Percentiles rank a stretch among this genome's conserved stretches.
Conservation (phyloP, 1,284 basidiomycete genomes). For the Abortiporus biennis region DNA sequence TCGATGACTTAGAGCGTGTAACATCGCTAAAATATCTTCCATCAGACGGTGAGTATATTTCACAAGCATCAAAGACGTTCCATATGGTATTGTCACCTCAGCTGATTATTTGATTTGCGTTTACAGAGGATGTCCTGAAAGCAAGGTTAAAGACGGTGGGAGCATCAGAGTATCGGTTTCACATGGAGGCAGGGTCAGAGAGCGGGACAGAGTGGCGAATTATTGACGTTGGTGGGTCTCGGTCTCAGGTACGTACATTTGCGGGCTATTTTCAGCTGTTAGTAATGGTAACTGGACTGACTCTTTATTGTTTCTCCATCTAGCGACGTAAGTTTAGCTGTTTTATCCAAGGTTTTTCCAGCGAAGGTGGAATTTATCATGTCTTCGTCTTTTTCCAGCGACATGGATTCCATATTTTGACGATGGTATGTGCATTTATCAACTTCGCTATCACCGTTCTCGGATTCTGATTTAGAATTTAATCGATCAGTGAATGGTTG, state of each 20-base stretch:
- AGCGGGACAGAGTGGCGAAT: slow-evolving; percentile 75
- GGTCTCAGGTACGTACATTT: slow-evolving; percentile 64
- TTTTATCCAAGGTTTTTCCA: no score
- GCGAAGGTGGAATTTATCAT: no score
- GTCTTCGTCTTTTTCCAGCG: slow-evolving; percentile 28
- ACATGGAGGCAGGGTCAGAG: slow-evolving; percentile 72
- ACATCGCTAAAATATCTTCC: slow-evolving; percentile 58
- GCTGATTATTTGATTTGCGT: slow-evolving; percentile 8
- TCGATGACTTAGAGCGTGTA: slow-evolving; percentile 66
- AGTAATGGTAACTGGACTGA: no score
- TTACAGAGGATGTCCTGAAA: slow-evolving; percentile 54
- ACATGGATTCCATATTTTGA: slow-evolving; percentile 77
- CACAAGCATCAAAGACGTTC: neutral
- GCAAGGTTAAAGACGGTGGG: slow-evolving; percentile 58
- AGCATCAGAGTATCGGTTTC: slow-evolving; percentile 71
- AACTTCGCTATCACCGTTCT: neutral
- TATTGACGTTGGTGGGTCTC: slow-evolving; percentile 72
- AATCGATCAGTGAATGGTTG: slow-evolving; percentile 18
- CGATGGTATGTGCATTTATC: slow-evolving; percentile 40
- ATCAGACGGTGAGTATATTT: slow-evolving; percentile 49
- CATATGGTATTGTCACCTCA: slow-evolving; percentile 8
- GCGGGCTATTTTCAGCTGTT: no score
- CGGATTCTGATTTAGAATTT: neutral
- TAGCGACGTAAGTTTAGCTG: slow-evolving; percentile 31
- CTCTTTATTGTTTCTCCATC: neutral